phyloP scores from a whole-genome alignment of 2,329 filamentous ascomycete genomes.

The Xylaria sp. region DNA sequence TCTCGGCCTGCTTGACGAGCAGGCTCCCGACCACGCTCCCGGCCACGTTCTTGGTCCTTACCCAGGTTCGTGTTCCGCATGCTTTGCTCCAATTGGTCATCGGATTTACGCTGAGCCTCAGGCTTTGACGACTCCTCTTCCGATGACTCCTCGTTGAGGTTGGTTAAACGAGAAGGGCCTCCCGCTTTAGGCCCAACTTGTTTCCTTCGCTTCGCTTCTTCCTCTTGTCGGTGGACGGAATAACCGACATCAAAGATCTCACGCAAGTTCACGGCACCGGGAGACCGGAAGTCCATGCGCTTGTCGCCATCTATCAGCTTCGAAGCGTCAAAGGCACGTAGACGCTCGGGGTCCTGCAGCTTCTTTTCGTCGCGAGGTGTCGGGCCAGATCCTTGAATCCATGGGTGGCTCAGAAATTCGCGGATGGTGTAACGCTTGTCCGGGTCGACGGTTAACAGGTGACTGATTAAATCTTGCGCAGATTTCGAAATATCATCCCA shows the following conservation, averaged over 20 bases:
- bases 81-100: conserved; percentile 81
- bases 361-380: conserved; percentile 70
- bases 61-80: conserved; percentile 82
- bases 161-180: conserved; percentile 66
- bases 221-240: conserved; percentile 94
- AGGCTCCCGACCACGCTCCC: conserved; percentile 63
- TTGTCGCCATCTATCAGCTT: conserved; percentile 69
- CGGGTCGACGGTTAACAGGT: conserved; percentile 92
- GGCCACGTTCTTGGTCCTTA: conserved; percentile 63
- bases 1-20: conserved; percentile 55
- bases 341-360: conserved; percentile 55
- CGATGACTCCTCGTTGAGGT: conserved; percentile 75
- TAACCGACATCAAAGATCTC: conserved; percentile 99
- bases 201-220: conserved; percentile 91
- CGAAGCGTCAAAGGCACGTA: conserved; percentile 67
- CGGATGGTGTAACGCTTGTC: conserved; percentile 94
- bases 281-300: conserved; percentile 92
- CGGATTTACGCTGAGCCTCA: conserved; percentile 58
- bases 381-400: conserved; percentile 77
- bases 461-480: conserved; percentile 92
- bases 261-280: conserved; percentile 91
- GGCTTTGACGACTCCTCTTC: conserved; percentile 69
- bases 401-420: conserved; percentile 94
- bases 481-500: conserved; percentile 98
- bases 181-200: conserved; percentile 79